Evolutionary conservation across 2,329 filamentous ascomycete species (phyloP).

Genomic region (Paecilomyces sp.): DNA sequence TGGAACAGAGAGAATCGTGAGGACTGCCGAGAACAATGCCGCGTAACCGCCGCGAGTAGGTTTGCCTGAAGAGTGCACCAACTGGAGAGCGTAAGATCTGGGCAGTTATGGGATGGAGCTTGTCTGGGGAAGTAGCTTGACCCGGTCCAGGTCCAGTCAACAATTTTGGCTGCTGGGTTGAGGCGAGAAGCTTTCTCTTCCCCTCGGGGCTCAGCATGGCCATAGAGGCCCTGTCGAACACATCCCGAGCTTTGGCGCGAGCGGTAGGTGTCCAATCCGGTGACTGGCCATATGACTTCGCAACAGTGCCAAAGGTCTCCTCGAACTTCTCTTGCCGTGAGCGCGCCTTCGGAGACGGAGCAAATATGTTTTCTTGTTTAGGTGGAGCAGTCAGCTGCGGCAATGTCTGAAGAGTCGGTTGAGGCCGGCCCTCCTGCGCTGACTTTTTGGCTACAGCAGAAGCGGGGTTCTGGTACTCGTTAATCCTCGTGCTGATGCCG

Average conservation of each 20-base stretch:
- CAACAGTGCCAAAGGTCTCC: conserved; percentile 36
- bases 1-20: conserved; percentile 60
- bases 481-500: conserved; percentile 60
- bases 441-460: conserved; percentile 29
- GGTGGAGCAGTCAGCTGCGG: conserved; percentile 44
- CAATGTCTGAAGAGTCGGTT: conserved; percentile 36
- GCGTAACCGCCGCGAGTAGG: conserved; percentile 58
- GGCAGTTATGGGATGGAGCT: conserved; percentile 43
- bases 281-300: conserved; percentile 40
- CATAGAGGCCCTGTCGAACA: conserved; percentile 31
- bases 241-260: conserved; percentile 29
- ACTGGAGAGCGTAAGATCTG: conserved; percentile 45
- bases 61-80: conserved; percentile 63
- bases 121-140: conserved; percentile 35
- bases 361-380: conserved; percentile 42
- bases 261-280: conserved; percentile 37
- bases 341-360: conserved; percentile 28
- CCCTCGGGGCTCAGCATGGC: conserved; percentile 33
- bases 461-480: conserved; percentile 48
- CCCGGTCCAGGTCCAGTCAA: conserved; percentile 19
- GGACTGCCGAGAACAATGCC: conserved; percentile 67
- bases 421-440: conserved; percentile 27
- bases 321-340: conserved; percentile 30
- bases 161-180: conserved; percentile 30
- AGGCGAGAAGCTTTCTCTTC: conserved; percentile 29